Conservation (phyloP, 345 rosid species). For the Erucastrum elatum region DNA sequence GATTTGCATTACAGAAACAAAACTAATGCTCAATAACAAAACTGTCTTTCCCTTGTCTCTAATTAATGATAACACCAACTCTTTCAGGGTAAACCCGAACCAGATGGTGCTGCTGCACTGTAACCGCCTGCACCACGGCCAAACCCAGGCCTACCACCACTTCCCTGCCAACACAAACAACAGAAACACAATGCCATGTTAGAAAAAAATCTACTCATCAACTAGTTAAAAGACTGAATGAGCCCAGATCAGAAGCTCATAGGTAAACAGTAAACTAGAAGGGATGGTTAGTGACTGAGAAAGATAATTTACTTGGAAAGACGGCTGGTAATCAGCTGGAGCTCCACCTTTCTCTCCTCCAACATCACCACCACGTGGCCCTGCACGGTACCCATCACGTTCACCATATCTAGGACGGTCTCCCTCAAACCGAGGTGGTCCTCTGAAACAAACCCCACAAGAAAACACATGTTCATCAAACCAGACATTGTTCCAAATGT, state of each 20-base stretch:
- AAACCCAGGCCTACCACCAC: constrained; percentile 72
- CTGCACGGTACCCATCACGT: constrained; percentile 92
- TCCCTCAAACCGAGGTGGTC: constrained; percentile 89
- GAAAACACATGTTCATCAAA: neutral
- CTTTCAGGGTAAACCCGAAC: constrained; percentile 53
- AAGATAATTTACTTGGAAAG: constrained; percentile 65
- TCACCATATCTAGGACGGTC: constrained; percentile 81
- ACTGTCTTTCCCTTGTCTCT: constrained; percentile 1
- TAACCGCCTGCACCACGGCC: constrained; percentile 80
- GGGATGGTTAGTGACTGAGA: neutral
- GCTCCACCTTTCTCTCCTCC: constrained; percentile 88
- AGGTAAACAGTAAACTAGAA: neutral
- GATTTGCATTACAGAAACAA: constrained; percentile 25
- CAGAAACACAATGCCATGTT: neutral
- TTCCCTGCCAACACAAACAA: constrained; percentile 41
- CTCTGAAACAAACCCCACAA: constrained; percentile 46
- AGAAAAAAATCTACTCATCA: neutral
- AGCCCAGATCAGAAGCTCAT: neutral
- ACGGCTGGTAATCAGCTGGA: constrained; percentile 87
- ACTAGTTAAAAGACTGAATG: neutral
- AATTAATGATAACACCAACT: neutral
- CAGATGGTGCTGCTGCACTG: constrained; percentile 50
- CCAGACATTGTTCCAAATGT: neutral
- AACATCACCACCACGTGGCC: constrained; percentile 82
- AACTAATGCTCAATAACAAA: constrained; percentile 20